Evolutionary conservation across 352 stramenopile species (phyloP), one percentile per base, ranked within the genome.

Genomic region (Phytophthora foliorum): DNA sequence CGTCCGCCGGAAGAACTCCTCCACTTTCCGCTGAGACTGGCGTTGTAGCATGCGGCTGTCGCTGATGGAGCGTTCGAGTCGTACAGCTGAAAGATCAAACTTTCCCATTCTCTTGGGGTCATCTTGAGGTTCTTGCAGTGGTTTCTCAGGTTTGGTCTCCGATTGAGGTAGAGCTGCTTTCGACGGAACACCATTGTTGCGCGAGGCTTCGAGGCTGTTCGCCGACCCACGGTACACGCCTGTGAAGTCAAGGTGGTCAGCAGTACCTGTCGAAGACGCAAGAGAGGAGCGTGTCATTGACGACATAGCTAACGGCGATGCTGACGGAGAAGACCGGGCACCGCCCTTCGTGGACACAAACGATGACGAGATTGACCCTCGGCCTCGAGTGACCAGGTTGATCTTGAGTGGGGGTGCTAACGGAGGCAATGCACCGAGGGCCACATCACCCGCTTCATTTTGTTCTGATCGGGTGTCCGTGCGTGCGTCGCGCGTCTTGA

Each of bases 171-270:
- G 11, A 48, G 38, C 4, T n/a, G 8, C 22, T 8, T 22, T 13
- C 17, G 56, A 24, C 34, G 27, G 19, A 31, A 24, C 19, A 13
- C 17, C 51, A 48, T 68, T 68, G 21, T 54, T 57, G 0, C 22
- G 46, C 14, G 69, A 71, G 13, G 22, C 21, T 29, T 76, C 58
- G 0, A 67, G 56, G 48, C 77, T 80, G 27, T 80, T 77, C 3
- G 54, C 54, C 0, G 80, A 82, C 0, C 74, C 78, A 11, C 80
- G 57, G 27, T 81, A 89, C 0, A 89, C 78, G 0, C 81, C 81
- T 3, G 81, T 89, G 50, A 87, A 89, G 48, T 89, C 81, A 0
- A 89, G 60, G 9, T 51, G 61, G 25, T 75, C 73, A n/a, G 75
- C 78, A 13, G 68, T 80, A 3, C 52, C 69, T 1, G 44, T 67